Conservation (phyloP, 768 basidiomycete genomes). For the Coprinopsis marcescibilis region DNA sequence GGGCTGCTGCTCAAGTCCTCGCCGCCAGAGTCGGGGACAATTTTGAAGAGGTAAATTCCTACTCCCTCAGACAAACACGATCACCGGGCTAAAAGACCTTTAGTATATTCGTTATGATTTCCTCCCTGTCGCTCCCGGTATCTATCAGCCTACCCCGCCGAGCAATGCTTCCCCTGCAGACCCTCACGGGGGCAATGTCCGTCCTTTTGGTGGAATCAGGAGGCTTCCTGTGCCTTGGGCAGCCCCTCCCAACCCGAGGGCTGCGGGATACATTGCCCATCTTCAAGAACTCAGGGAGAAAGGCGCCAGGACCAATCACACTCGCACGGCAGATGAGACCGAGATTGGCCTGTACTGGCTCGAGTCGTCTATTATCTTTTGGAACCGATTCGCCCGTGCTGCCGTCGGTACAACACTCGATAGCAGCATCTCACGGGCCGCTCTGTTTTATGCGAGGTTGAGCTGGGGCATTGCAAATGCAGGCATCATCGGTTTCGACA, state of each 20-base stretch:
- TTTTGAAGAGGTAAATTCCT: neutral
- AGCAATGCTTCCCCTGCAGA: neutral
- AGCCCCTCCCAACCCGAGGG: neutral
- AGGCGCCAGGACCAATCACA: neutral
- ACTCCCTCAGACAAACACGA: too few relatives aligned
- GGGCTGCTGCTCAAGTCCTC: neutral
- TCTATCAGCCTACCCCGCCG: conserved; percentile 9
- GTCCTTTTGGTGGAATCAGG: neutral
- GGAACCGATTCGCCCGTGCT: conserved; percentile 2
- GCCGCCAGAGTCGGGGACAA: neutral
- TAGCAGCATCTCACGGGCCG: neutral
- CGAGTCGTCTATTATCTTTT: conserved; percentile 1
- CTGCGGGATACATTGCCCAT: neutral
- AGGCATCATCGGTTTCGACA: neutral
- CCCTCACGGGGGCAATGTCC: neutral
- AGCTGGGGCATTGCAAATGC: neutral
- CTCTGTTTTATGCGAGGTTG: neutral
- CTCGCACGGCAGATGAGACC: neutral
- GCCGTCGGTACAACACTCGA: neutral
- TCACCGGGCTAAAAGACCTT: neutral
- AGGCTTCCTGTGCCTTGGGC: neutral
- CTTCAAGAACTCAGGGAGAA: conserved; percentile 1
- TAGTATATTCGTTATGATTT: neutral
- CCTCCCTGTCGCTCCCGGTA: neutral
- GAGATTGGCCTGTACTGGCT: conserved; percentile 7